These are phyloP conservation scores for Carex littledalei DNA, from an alignment of 176 grass and related monocot genomes.

Conservation along the genomic window DNA sequence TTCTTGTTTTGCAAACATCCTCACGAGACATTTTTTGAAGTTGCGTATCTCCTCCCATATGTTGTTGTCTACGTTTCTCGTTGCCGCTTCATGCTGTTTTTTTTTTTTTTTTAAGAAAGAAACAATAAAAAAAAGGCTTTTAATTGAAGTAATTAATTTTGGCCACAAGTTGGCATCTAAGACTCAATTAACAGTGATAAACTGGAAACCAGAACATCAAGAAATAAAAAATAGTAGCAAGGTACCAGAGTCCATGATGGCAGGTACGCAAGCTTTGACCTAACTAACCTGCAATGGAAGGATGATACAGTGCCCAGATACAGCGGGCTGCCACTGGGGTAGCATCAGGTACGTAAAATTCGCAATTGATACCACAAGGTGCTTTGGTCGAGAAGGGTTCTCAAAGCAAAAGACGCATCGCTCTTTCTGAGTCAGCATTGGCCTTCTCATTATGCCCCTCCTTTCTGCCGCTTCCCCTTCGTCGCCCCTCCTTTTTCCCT, in stretches of 20 bases:
- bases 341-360: conserved; percentile 96
- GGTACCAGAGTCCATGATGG: not conserved
- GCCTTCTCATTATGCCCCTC: conserved; percentile 35
- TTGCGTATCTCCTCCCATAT: conserved; percentile 85
- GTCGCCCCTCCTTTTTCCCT: conserved; percentile 41
- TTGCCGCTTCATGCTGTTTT: conserved; percentile 69
- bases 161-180: not conserved
- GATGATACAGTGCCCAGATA: conserved; percentile 79
- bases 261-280: not conserved
- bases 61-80: conserved; percentile 81
- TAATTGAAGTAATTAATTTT: not conserved
- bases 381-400: conserved; percentile 92
- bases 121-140: not conserved
- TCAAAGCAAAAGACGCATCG: conserved; percentile 87
- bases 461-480: conserved; percentile 17
- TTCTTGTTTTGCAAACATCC: conserved; percentile 74
- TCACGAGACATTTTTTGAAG: conserved; percentile 91
- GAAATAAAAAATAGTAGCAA: not conserved
- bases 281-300: conserved; percentile 76
- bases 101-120: conserved; percentile 17
- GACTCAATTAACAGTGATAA: not conserved
- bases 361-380: conserved; percentile 86
- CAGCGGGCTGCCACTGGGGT: conserved; percentile 68
- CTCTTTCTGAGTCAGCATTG: conserved; percentile 67
- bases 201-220: conserved; percentile 8